phyloP scores from a whole-genome alignment of 495 filamentous ascomycete genomes.

The Aspergillus homomorphus region DNA sequence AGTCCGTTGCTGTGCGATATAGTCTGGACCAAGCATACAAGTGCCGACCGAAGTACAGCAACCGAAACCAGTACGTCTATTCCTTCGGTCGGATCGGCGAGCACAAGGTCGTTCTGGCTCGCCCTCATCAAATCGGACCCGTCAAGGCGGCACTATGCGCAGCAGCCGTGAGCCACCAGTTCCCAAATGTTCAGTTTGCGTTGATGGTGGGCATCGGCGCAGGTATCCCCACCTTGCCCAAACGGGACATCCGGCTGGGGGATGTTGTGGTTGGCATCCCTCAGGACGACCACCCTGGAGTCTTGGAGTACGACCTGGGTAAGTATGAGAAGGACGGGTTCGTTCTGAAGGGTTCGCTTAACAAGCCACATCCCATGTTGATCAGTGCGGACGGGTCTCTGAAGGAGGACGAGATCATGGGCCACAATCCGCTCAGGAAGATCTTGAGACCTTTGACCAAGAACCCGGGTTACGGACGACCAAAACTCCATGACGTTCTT shows the following conservation, averaged over 20 bases:
- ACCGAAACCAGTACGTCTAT: constrained; percentile 23
- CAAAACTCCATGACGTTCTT: background rate
- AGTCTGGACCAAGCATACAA: background rate
- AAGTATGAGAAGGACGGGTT: constrained; percentile 2
- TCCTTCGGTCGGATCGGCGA: constrained; percentile 29
- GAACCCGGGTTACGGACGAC: background rate
- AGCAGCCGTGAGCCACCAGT: constrained; percentile 1
- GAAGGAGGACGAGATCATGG: constrained; percentile 6
- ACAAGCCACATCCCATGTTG: constrained; percentile 3
- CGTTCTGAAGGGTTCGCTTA: background rate
- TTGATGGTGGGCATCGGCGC: constrained; percentile 6
- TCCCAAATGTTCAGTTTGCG: constrained; percentile 7
- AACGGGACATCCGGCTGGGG: constrained; percentile 6
- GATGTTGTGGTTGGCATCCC: constrained; percentile 3
- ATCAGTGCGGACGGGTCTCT: constrained; percentile 2
- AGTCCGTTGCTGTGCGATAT: constrained; percentile 1
- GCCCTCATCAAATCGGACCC: background rate
- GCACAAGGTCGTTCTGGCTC: constrained; percentile 35
- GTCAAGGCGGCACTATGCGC: constrained; percentile 9
- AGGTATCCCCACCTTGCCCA: background rate
- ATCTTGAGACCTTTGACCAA: background rate
- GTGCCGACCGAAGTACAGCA: background rate
- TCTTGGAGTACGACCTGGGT: constrained; percentile 1
- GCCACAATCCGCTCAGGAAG: background rate
- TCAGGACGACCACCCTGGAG: background rate